Evolutionary conservation across 2,329 filamentous ascomycete species (phyloP).

Genomic region (Ceratocystis diversiconidia): DNA sequence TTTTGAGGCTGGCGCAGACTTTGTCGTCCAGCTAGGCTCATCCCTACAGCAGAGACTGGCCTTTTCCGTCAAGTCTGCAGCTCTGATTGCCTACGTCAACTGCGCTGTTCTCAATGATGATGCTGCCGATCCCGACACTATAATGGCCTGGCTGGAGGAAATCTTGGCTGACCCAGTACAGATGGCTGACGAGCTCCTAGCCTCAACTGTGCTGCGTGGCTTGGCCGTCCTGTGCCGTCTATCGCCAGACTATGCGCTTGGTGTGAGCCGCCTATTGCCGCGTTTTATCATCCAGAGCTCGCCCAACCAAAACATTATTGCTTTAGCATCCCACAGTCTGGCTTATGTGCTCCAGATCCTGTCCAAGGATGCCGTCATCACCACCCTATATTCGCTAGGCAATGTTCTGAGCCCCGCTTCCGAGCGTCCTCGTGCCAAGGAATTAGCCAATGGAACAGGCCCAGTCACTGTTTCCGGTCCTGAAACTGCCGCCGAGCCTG

Average conservation of each 20-base stretch:
- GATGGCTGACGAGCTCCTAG: constrained; percentile 66
- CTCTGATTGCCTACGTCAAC: constrained; percentile 71
- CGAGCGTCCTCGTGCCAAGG: constrained; percentile 33
- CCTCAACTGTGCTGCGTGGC: constrained; percentile 62
- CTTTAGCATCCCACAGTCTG: constrained; percentile 68
- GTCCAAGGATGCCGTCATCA: constrained; percentile 86
- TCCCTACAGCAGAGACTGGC: constrained; percentile 76
- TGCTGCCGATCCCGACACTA: constrained; percentile 59
- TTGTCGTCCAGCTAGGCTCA: constrained; percentile 64
- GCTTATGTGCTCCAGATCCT: constrained; percentile 68
- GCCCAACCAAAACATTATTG: constrained; percentile 53
- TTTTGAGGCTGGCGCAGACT: constrained; percentile 80
- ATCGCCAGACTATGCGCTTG: constrained; percentile 57
- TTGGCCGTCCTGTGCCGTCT: constrained; percentile 70
- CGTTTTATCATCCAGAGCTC: constrained; percentile 78
- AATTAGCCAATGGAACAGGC: constrained; percentile 34
- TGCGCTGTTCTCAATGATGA: constrained; percentile 73
- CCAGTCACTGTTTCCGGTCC: constrained; percentile 23
- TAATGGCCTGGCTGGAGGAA: constrained; percentile 77
- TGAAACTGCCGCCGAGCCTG: constrained; percentile 19
- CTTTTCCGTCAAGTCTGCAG: constrained; percentile 70
- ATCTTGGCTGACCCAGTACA: constrained; percentile 64
- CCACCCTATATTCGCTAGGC: constrained; percentile 88
- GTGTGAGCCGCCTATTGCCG: constrained; percentile 64
- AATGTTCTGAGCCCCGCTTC: constrained; percentile 74